A percentile compares a stretch with the other conserved stretches of the same genome.
These are phyloP conservation scores for Phytophthora brassicae DNA, from an alignment of 352 stramenopile species.

Conservation along the genomic window DNA sequence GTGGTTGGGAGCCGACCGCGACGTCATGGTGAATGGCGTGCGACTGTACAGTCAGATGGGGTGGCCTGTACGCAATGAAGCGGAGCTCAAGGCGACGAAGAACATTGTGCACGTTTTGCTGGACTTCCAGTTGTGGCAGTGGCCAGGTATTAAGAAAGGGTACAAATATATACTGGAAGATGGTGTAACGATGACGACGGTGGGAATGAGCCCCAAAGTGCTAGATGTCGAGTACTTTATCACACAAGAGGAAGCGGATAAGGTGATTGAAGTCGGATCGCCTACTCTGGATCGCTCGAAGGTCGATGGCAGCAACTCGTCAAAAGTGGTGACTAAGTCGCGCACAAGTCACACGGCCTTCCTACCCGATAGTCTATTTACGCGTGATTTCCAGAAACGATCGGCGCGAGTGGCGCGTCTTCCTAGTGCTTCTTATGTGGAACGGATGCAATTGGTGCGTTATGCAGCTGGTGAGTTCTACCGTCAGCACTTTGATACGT, in stretches of 20 bases:
- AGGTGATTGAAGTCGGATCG: conserved; percentile 56
- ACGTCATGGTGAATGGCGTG: conserved; percentile 70
- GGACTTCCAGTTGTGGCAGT: conserved; percentile 87
- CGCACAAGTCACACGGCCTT: conserved; percentile 86
- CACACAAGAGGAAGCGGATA: conserved; percentile 53
- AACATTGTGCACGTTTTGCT: conserved; percentile 77
- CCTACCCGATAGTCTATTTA: conserved; percentile 66
- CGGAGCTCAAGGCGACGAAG: conserved; percentile 50
- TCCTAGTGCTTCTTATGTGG: conserved; percentile 65
- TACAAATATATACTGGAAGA: conserved; percentile 74
- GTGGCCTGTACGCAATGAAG: conserved; percentile 46
- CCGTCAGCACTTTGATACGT: conserved; percentile 82
- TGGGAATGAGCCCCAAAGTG: conserved; percentile 74
- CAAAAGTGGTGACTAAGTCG: conserved; percentile 57
- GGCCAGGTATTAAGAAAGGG: conserved; percentile 80
- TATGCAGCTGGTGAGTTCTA: conserved; percentile 85
- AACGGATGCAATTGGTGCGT: conserved; percentile 76
- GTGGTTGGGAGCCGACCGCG: conserved; percentile 67
- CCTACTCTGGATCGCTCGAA: conserved; percentile 63
- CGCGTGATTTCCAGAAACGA: conserved; percentile 67
- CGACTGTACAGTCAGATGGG: conserved; percentile 76
- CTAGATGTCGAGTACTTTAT: conserved; percentile 76
- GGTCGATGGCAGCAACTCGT: conserved; percentile 67
- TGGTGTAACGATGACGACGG: conserved; percentile 67
- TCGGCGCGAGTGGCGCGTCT: conserved; percentile 65